A percentile compares a stretch with the other conserved stretches of the same genome.
phyloP scores from a whole-genome alignment of 1,284 basidiomycete genomes.

The Tremellales sp. region DNA sequence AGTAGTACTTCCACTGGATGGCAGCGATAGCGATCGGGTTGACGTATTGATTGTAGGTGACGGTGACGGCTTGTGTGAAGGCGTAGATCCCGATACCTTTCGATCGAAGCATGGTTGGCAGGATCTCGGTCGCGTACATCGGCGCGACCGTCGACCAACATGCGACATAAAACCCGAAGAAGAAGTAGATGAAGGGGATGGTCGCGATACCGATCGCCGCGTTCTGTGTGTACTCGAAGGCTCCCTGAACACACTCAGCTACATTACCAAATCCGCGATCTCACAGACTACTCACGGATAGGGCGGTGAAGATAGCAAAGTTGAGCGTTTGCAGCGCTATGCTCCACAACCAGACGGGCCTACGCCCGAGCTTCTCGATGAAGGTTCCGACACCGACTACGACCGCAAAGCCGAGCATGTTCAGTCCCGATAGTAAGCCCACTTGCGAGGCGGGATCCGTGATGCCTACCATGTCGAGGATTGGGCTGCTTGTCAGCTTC shows the following conservation, averaged over 20 bases:
- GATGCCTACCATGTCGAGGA: constrained; percentile 67
- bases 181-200: constrained; percentile 38
- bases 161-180: constrained; percentile 12
- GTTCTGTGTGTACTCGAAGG: constrained; percentile 24
- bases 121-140: constrained; percentile 19
- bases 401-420: constrained; percentile 26
- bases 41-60: constrained; percentile 22
- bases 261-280: no score
- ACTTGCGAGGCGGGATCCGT: constrained; percentile 7
- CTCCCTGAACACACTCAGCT: no score
- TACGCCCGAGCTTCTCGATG: constrained; percentile 28
- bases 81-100: constrained; percentile 20
- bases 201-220: constrained; percentile 26
- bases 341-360: constrained; percentile 23
- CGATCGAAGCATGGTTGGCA: constrained; percentile 18
- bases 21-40: constrained; percentile 24
- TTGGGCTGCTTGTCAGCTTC: constrained; percentile 63
- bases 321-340: not conserved
- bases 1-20: constrained; percentile 25
- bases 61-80: constrained; percentile 7
- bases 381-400: constrained; percentile 13
- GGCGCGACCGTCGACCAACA: constrained; percentile 7
- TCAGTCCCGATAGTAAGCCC: constrained; percentile 60
- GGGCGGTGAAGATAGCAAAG: constrained; percentile 6
- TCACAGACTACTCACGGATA: no score